Base-by-base conservation (phyloP, 2,329 filamentous ascomycete genomes). In the Xenoacremonium recifei region DNA sequence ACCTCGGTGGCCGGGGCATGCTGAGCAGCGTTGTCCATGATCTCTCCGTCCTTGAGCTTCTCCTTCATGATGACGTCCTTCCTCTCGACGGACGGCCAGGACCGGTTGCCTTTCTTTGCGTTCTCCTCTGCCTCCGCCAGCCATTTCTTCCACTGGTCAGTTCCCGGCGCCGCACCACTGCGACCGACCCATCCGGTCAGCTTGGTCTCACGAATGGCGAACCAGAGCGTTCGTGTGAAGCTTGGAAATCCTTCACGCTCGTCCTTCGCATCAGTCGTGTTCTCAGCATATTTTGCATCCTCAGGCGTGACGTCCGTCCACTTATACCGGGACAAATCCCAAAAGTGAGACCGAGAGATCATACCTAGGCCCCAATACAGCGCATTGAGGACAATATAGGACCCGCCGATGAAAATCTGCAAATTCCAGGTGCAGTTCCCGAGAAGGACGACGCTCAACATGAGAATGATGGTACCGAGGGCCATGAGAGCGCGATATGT, bases 351-450 rank as follows among this genome's bases (percentile, higher is more conserved):
- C 19, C 69, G 69, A 0, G 75, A 70, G 17, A 79, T 45, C 58
- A 80, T 60, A 16, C 76, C 73, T 38, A 78, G 66, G 2, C 65
- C 64, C 80, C 79, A 84, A 58, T 82, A 83, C 0, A 77, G 58
- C 9, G 72, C 75, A 45, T 84, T 85, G 37, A 84, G 67, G 4
- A 75, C 48, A 40, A 84, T 76, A 50, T 84, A 84, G 2, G 72
- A 67, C 3, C 63, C 67, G 6, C 77, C 79, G 45, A 83, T 77
- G 10, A 79, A 73, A 9, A 77, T 71, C 59, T 85, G 80, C 46
- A 76, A 75, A 33, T 71, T 69, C 70, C 79, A 82, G n/a, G 71
- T 71, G 59, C 78, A 80, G 55, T 84, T 84, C 2, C 79, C 80
- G 23, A 85, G 61, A 12, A 82, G 62, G 11, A 84, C 76, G 10